These are phyloP conservation scores for Skeletonema menzelii DNA, from an alignment of 108 stramenopile genomes.

Conservation along the genomic window DNA sequence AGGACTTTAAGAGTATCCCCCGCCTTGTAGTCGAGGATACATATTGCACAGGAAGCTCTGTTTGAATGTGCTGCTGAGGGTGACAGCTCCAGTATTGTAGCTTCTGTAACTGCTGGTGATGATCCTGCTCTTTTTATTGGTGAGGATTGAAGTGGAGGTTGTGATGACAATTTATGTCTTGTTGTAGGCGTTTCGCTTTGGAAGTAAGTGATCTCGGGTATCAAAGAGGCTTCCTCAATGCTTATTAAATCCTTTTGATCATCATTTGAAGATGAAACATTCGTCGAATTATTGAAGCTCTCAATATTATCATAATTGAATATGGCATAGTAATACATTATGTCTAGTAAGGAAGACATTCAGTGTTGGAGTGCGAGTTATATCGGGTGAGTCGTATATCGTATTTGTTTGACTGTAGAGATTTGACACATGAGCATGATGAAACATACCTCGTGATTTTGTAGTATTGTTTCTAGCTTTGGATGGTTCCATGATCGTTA, in stretches of 20 bases:
- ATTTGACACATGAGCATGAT: not conserved
- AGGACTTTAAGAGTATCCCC: not conserved
- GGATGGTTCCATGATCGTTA: not conserved
- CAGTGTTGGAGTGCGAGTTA: not conserved
- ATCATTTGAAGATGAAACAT: not conserved
- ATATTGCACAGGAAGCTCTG: not conserved
- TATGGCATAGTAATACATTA: slow-evolving; percentile 1
- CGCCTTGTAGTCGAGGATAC: not conserved
- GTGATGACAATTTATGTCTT: not conserved
- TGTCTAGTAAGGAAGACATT: not conserved
- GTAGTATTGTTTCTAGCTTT: not conserved
- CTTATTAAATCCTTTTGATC: not conserved
- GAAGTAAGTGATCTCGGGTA: not conserved
- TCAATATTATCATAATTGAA: not conserved
- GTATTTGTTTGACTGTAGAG: not conserved
- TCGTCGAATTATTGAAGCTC: not conserved
- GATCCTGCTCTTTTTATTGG: not conserved
- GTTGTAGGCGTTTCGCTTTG: not conserved
- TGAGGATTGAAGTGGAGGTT: not conserved
- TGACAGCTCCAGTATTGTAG: not conserved
- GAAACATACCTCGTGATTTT: not conserved
- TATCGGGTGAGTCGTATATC: not conserved
- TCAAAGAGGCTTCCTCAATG: not conserved
- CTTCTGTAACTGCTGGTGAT: not conserved
- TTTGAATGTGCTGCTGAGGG: not conserved